Evolutionary conservation across 768 basidiomycete species (phyloP), one percentile per base, ranked within the genome.

Genomic region (Leccinum pellstonianum): DNA sequence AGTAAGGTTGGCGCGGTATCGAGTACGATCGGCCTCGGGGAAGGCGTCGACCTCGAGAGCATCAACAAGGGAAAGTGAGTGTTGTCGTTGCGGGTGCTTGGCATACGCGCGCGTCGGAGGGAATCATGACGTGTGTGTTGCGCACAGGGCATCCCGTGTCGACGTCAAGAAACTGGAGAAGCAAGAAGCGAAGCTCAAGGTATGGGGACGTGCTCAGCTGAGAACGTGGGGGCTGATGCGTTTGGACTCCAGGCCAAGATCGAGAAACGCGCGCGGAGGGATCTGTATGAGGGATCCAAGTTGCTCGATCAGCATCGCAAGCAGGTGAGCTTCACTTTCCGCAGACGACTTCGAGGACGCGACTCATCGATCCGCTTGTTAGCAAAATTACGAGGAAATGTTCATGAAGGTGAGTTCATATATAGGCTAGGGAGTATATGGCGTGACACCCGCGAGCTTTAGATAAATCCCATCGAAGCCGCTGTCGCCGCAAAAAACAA

Each of bases 361-460:
- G n/a, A 35, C 38, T 56, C 33, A 54, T 48, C 12, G 11, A 6
- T 5, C 19, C 50, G 17, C n/a, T 4, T 47, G 4, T 19, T 66
- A 98, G 88, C 94, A 98, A 90, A 85, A 88, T 19, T 98, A 98
- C 76, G 96, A 98, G 71, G 97, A 99, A 71, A 88, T 99, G 86
- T 99, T 95, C 77, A 92, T 99, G 91, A 93, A 97, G 82, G 94
- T 87, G 55, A 54, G 62, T n/a, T n/a, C 23, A 19, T 12, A 19
- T 12, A 46, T 10, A 11, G 23, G 58, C 10, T 9, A 21, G 29
- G 47, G 47, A 33, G 57, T 35, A 52, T 19, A 33, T 23, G 53
- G 54, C 31, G 12, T 41, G 41, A 52, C 52, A 8, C 27, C 17
- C 8, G 21, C 11, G 11, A 14, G 8, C 35, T 3, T 31, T 51